Base-by-base conservation (phyloP, 805 yeast genomes). In the Candida quercuum region DNA sequence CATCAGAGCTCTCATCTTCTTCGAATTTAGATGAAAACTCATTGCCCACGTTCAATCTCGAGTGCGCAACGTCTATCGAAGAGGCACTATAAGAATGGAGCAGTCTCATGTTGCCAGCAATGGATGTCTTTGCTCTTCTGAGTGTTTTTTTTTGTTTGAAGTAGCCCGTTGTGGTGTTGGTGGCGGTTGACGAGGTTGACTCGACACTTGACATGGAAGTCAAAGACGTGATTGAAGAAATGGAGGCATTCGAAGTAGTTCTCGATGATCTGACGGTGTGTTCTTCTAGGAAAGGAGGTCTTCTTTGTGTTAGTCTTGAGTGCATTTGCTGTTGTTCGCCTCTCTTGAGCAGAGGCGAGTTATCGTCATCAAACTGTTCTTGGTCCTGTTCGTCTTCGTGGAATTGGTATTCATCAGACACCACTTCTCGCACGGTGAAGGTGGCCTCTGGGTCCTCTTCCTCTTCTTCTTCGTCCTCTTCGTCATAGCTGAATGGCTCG, bases 161-260 rank as follows among this genome's bases (percentile, higher is more conserved):
- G 32, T 35, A 31, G 14, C 39, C 18, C 14, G 41, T 18, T 5
- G 33, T 18, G 21, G 45, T 23, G 30, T 34, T 28, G 15, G 39
- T 28, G 8, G 45, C 18, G 20, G 31, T 28, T 15, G 46, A 22
- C n/a, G 40, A 15, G 6, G 36, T 20, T 8, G 51, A 45, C 5
- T 47, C 55, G 4, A 38, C 33, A 22, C 54, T 46, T 11, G 57
- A 52, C 27, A 48, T 22, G 4, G 59, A 53, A 19, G 50, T 45
- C 21, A 43, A 19, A 10, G 59, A 52, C 10, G 43, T 42, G 8
- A 44, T 31, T 1, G 55, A 48, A 5, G 54, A 43, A 15, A 47
- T 48, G 8, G 56, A 50, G 9, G 52, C 40, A 17, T 38, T 46
- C 3, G 58, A 52, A 1, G 51, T 43, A 3, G 58, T 43, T 16